Evolutionary conservation across 768 basidiomycete genomes (phyloP), one percentile per base, ranked within the genome.

Genomic region (Xerocomus spinulosus): DNA sequence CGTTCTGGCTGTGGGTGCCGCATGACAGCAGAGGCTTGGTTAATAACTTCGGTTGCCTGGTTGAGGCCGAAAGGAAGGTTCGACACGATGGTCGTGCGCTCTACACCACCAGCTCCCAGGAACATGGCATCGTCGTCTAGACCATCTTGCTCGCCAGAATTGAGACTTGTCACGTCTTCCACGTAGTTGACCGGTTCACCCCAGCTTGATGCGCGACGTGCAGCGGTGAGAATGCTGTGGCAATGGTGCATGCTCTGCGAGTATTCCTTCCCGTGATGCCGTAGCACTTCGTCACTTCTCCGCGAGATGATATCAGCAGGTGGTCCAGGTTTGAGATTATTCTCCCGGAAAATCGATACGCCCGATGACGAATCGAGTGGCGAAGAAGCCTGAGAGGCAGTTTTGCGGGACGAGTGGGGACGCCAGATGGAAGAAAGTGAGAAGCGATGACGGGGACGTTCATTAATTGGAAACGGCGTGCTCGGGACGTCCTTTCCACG

Each of bases 181-280:
- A 68, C 44, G 54, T 66, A 62, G 59, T 61, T 73, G 54, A 67
- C 70, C 14, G 72, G 61, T 10, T 70, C 81, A 0, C 80, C 82
- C 83, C 82, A 84, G 56, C 82, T 83, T 42, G 82, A 80, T 9
- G 83, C 83, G 5, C 83, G 71, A 49, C 78, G 71, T 23, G 77
- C 80, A 26, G 74, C 72, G 12, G 70, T 70, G 34, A 75, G 58
- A 43, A 49, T 42, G 7, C 69, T 62, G 35, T 59, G 51, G 44
- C 55, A 47, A 25, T 63, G 62, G 51, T 60, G 58, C 37, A 56
- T 44, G 18, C 60, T 61, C 20, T 50, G 65, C 15, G 42, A 52
- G 3, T 44, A 64, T 25, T 57, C 67, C 35, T 57, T 61, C 36
- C 58, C 63, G n/a, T 52, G 60, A 13, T 62, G 63, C 35, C 66